A percentile compares a stretch with the other conserved stretches of the same genome.
These are phyloP conservation scores for Helicostylum pulchrum DNA, from an alignment of 192 early-diverging fungal species.

Conservation along the genomic window DNA sequence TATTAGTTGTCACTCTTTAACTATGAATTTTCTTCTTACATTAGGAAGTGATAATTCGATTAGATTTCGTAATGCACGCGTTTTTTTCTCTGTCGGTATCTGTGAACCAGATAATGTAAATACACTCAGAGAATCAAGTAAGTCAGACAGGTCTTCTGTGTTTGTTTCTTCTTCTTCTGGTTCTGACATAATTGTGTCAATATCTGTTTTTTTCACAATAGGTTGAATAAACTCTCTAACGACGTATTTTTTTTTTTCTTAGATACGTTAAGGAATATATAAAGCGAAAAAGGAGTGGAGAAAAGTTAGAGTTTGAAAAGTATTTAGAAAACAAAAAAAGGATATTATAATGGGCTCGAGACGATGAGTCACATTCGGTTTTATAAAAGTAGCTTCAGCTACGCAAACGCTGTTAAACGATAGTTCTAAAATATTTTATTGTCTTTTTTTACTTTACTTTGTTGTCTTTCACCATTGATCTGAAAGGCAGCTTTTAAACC, in stretches of 20 bases:
- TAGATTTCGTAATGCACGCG: neutral
- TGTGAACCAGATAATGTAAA: neutral
- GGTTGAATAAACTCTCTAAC: neutral
- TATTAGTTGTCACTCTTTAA: neutral
- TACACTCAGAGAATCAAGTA: neutral
- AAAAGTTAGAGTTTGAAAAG: neutral
- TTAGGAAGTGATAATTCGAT: neutral
- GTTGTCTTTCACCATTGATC: neutral
- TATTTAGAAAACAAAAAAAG: neutral
- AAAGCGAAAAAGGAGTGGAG: neutral
- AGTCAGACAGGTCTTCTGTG: neutral
- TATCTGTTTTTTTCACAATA: neutral
- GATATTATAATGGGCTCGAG: constrained; percentile 8
- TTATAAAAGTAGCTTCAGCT: neutral
- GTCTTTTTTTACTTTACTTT: neutral
- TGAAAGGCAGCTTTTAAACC: neutral
- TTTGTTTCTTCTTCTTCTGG: neutral
- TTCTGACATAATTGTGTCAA: neutral
- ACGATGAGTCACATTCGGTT: neutral
- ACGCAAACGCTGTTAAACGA: too few species aligned
- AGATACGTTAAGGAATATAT: neutral
- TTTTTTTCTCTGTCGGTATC: neutral
- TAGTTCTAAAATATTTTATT: too few species aligned
- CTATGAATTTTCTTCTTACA: neutral
- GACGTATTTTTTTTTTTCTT: neutral